Base-by-base conservation (phyloP, 2,329 filamentous ascomycete species). In the Pseudodiploospora longispora region DNA sequence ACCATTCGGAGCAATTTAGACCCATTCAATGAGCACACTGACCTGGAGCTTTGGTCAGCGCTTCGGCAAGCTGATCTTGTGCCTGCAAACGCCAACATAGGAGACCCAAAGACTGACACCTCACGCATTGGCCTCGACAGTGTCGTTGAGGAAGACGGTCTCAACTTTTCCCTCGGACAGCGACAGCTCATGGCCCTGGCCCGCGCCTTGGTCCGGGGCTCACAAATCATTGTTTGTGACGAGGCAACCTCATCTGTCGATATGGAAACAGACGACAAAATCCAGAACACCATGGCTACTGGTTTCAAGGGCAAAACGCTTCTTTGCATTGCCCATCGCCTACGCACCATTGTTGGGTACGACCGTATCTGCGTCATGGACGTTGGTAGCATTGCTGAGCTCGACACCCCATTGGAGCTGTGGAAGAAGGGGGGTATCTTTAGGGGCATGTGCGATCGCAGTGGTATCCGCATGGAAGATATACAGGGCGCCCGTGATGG, bases 301-400 rank as follows among this genome's bases (percentile, higher is more conserved):
- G 90, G 83, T 0, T 97, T 97, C 71, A 75, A 77, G 43, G 90
- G 89, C 47, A 87, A 85, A 71, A 96, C 91, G 3, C 67, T 97
- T 38, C 70, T 97, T 27, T 95, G 89, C 65, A 96, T 97, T 61
- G 91, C 91, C 5, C 91, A 97, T 65, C 77, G 91, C 5, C 71
- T 97, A 56, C 84, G 87, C 58, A 97, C 93, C 1, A 95, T 98
- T 50, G 84, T 97, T 50, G 82, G 83, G 29, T 97, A 97, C 64
- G 91, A 98, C 64, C 81, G 91, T 38, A 95, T 98, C 60, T 91
- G 89, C 57, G 93, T 98, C 54, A 95, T 98, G 90, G 91, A 97
- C 56, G 75, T 82, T 37, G 93, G 93, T 0, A 67, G 69, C 10
- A 96, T 98, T 58, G 87, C 86, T 1, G 90, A 97, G 74, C 71